phyloP scores from a whole-genome alignment of 2,329 filamentous ascomycete genomes.

The Aspergillus udagawae region DNA sequence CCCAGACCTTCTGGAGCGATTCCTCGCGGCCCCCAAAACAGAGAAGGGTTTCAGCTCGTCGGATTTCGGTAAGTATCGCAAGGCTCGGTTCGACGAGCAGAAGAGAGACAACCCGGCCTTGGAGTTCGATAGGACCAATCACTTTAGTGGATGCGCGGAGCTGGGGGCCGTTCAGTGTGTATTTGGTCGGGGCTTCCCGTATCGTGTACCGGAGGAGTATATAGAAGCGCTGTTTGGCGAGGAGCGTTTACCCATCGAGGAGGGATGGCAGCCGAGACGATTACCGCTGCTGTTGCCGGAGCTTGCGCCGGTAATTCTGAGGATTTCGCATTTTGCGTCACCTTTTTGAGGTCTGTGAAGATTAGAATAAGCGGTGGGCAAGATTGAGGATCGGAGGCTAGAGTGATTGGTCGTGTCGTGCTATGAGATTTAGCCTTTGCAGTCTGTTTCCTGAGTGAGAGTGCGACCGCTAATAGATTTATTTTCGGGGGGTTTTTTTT shows the following conservation, averaged over 20 bases:
- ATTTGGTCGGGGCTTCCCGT: slow-evolving; percentile 7
- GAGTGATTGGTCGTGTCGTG: neutral
- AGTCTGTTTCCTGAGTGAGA: too few relatives aligned
- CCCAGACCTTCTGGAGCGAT: slow-evolving; percentile 1
- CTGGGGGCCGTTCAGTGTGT: slow-evolving; percentile 7
- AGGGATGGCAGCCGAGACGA: slow-evolving; percentile 13
- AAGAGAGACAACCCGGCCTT: slow-evolving; percentile 3
- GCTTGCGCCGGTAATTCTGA: slow-evolving; percentile 1
- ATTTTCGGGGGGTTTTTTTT: neutral
- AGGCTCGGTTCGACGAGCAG: slow-evolving; percentile 7
- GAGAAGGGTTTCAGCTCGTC: neutral
- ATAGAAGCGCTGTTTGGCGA: slow-evolving; percentile 11
- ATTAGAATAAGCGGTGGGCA: neutral
- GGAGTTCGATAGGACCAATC: slow-evolving; percentile 3
- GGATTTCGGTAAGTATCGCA: slow-evolving; percentile 8
- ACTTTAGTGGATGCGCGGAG: slow-evolving; percentile 11
- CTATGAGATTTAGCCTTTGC: too few relatives aligned
- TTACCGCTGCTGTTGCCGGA: slow-evolving; percentile 8
- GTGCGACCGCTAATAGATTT: neutral
- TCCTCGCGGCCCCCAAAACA: neutral
- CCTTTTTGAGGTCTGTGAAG: slow-evolving; percentile 4
- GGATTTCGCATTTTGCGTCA: slow-evolving; percentile 11
- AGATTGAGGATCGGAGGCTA: neutral
- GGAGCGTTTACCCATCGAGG: slow-evolving; percentile 13
- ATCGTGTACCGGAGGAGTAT: slow-evolving; percentile 10